A percentile compares a stretch with the other conserved stretches of the same genome.
Evolutionary conservation across 2,329 filamentous ascomycete species (phyloP).

Genomic region (Epichloe glyceriae): DNA sequence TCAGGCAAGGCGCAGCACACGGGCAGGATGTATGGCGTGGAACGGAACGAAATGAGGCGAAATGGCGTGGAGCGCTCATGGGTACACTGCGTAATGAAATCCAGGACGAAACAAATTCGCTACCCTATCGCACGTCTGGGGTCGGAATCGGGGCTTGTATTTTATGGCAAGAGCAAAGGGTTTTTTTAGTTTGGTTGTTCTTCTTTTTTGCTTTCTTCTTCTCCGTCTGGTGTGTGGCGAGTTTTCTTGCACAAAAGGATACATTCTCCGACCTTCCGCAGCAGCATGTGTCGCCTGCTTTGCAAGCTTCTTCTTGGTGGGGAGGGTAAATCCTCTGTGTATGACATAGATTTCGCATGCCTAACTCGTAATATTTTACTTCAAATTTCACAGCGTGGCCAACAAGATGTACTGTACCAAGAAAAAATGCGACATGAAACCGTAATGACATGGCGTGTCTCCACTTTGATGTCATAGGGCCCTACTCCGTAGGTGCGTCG

Average conservation of each 20-base stretch:
- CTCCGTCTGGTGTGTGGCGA: not conserved
- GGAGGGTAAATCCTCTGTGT: too few relatives aligned
- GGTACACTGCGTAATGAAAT: not conserved
- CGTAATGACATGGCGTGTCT: not conserved
- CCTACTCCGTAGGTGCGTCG: not conserved
- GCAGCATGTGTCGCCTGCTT: too few relatives aligned
- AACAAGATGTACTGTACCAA: not conserved
- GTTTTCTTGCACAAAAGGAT: too few relatives aligned
- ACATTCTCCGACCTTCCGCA: too few relatives aligned
- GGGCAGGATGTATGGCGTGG: not conserved
- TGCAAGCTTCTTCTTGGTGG: too few relatives aligned
- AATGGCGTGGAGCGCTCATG: not conserved
- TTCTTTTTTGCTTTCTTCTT: not conserved
- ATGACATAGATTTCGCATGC: too few relatives aligned
- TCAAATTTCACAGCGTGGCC: not conserved
- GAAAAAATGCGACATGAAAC: not conserved
- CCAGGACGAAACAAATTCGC: not conserved
- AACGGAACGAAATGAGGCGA: not conserved
- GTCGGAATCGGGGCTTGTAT: not conserved
- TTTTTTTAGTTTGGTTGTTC: not conserved
- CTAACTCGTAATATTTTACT: too few relatives aligned
- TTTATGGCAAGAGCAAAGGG: not conserved
- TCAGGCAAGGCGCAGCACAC: not conserved
- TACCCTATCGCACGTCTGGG: not conserved
- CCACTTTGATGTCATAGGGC: not conserved